phyloP scores from a whole-genome alignment of 1,284 basidiomycete species.

The Earliella scabrosa region DNA sequence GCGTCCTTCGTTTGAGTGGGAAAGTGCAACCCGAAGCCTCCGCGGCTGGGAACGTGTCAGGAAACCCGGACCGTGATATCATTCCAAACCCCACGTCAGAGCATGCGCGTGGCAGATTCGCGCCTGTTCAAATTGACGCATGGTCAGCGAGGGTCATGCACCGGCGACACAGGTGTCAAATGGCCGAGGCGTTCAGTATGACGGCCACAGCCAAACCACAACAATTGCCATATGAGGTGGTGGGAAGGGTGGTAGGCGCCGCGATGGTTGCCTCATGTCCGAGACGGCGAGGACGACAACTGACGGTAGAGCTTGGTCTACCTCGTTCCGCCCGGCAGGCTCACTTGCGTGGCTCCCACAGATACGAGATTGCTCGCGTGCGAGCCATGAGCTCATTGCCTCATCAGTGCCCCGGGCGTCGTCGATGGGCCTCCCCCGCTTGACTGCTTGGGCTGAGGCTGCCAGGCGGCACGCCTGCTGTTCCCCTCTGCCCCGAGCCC shows the following conservation, averaged over 20 bases:
- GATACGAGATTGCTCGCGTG: constrained; percentile 6
- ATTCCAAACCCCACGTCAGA: no score
- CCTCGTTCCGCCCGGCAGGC: constrained; percentile 4
- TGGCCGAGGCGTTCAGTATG: no score
- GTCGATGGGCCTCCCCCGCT: no score
- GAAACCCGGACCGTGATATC: no score
- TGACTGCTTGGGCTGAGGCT: no score
- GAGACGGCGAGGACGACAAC: constrained; percentile 1
- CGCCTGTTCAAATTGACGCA: no score
- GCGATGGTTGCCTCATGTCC: constrained; percentile 7
- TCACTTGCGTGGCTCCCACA: constrained; percentile 1
- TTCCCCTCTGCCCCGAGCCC: constrained; percentile 26
- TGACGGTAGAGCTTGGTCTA: not conserved
- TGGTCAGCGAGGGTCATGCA: no score
- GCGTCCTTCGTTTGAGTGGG: not conserved
- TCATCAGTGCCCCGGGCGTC: constrained; percentile 15
- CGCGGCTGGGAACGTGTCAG: no score
- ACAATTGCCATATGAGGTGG: constrained; percentile 14
- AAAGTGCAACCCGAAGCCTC: no score
- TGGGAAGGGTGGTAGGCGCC: not conserved
- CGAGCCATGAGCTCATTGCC: constrained; percentile 14
- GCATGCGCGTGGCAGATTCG: no score
- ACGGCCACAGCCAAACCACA: constrained; percentile 5
- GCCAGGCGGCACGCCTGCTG: constrained; percentile 13
- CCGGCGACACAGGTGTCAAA: no score